Evolutionary conservation across 805 yeast species (phyloP), one percentile per base, ranked within the genome.

Genomic region (Saccharomycopsis amapae): DNA sequence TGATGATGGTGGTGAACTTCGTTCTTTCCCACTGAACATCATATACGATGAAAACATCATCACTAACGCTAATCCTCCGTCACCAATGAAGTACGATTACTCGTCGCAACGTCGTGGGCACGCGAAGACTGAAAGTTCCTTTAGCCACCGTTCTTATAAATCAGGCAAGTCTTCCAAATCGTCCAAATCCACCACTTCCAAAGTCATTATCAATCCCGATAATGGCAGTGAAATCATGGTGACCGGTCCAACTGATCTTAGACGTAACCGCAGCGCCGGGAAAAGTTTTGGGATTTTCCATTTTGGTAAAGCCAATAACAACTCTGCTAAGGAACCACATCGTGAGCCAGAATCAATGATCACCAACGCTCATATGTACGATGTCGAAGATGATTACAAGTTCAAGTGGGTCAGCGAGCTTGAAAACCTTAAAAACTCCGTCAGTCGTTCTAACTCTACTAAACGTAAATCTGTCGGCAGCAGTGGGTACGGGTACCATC

Each of bases 11-110:
- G 17, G 15, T 12, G 52, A 49, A 17, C 17, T 45, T 7, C 35
- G 42, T 24, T 42, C 50, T 5, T 49, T 49, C 31, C 42, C 50
- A 12, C 26, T 40, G 2, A 46, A 46, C 34, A 49, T 49, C 7
- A 42, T 49, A 4, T 47, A 46, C 18, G 48, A 46, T 31, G 50
- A 49, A 7, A 47, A 49, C 33, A 39, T 49, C 32, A 49, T 49
- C 34, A 49, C 53, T 9, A 49, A 49, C 35, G 53, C 53, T n/a
- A 49, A 45, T 36, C 53, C 53, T 3, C 46, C 42, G 4, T 42
- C 46, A 18, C 46, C 50, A 13, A 40, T 40, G 44, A 44, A 44
- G 25, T 47, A 47, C 30, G 45, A 35, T 17, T n/a, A 42, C 28
- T 18, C 22, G n/a, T 22, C 12, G 22, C 37, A 19, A 6, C 38